phyloP scores from a whole-genome alignment of 169 alveolate species.

The Plasmodium cynomolgi region DNA sequence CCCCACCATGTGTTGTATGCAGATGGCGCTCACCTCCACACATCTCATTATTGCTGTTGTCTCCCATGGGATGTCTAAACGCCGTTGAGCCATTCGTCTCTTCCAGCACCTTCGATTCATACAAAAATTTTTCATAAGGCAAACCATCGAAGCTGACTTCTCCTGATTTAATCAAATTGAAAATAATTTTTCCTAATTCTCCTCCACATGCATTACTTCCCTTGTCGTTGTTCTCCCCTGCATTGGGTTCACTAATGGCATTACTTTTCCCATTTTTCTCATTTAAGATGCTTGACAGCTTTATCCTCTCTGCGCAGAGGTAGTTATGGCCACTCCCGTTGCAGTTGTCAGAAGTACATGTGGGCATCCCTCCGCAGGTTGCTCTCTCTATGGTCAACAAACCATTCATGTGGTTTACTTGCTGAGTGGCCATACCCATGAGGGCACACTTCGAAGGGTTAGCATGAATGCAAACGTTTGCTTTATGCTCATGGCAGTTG shows the following conservation, averaged over 20 bases:
- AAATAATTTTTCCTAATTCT: background rate
- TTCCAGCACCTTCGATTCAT: background rate
- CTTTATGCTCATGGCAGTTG: background rate
- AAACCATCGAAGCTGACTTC: background rate
- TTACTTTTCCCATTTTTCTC: background rate
- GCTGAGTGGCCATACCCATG: background rate
- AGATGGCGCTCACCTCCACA: background rate
- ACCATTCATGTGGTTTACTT: background rate
- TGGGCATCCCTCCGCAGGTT: background rate
- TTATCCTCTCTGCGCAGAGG: background rate
- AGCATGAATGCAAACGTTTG: background rate
- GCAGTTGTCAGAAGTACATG: background rate
- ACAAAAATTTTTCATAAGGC: background rate
- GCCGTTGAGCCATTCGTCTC: background rate
- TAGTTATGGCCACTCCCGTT: background rate
- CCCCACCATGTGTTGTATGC: background rate
- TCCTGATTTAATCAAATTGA: slow-evolving; percentile 3
- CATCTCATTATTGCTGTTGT: background rate
- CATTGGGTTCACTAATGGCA: background rate
- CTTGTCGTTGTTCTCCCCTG: background rate
- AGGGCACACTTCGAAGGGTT: background rate
- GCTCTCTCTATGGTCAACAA: background rate
- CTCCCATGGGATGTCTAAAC: background rate
- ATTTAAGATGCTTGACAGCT: background rate
- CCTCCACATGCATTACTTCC: background rate